Evolutionary conservation across 345 rosid species (phyloP).

Genomic region (Cardiospermum halicacabum): DNA sequence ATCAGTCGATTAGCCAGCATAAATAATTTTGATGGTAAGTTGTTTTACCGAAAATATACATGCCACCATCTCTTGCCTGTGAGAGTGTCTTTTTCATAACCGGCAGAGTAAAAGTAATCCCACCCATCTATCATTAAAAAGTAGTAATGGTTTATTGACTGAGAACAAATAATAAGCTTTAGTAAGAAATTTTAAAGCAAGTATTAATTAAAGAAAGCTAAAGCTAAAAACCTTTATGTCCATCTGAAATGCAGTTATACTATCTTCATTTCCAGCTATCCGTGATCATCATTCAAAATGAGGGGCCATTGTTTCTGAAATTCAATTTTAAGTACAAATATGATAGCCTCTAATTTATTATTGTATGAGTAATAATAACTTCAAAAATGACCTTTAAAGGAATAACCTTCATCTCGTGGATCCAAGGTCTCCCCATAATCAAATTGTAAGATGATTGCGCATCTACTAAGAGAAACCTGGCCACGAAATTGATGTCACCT

Average conservation of each 20-base stretch:
- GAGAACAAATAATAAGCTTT: not conserved
- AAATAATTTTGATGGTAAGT: too few species aligned
- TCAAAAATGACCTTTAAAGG: constrained; percentile 63
- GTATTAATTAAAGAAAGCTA: not conserved
- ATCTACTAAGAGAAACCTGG: too few species aligned
- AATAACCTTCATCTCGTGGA: too few species aligned
- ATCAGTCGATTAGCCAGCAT: too few species aligned
- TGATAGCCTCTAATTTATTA: not conserved
- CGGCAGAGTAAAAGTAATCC: constrained; percentile 79
- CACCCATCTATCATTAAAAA: constrained; percentile 62
- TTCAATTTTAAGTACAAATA: not conserved
- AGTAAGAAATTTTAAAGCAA: not conserved
- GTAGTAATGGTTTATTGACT: constrained; percentile 5
- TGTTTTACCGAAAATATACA: constrained; percentile 70
- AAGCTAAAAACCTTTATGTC: constrained; percentile 75
- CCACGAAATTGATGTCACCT: too few species aligned
- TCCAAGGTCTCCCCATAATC: too few species aligned
- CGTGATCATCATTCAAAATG: constrained; percentile 27
- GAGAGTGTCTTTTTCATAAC: constrained; percentile 78
- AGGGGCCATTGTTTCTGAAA: constrained; percentile 5
- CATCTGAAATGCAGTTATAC: constrained; percentile 97
- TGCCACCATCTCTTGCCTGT: constrained; percentile 88
- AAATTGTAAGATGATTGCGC: too few species aligned
- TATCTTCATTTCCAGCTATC: constrained; percentile 98
- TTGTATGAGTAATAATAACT: not conserved